These are phyloP conservation scores for Psidium friedrichsthalianum DNA, from an alignment of 345 rosid genomes.

Conservation along the genomic window DNA sequence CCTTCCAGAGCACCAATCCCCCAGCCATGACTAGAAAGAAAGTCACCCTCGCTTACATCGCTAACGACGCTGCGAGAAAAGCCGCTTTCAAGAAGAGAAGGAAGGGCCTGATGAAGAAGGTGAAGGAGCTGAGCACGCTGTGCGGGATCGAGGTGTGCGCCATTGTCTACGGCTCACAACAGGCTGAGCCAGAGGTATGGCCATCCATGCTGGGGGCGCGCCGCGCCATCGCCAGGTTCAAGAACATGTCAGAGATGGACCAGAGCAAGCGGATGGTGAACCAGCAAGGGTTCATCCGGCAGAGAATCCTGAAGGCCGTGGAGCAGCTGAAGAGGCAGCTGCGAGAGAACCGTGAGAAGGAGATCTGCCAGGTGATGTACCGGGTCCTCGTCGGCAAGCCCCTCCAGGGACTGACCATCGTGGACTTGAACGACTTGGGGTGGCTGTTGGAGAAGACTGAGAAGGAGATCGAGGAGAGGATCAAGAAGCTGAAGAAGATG, in stretches of 20 bases:
- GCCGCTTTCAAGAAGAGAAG: conserved; percentile 16
- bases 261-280: conserved; percentile 38
- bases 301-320: conserved; percentile 19
- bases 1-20: not conserved
- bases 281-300: conserved; percentile 22
- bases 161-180: conserved; percentile 6
- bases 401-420: conserved; percentile 1
- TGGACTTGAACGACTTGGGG: conserved; percentile 5
- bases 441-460: not conserved
- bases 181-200: conserved; percentile 30
- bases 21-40: conserved; percentile 13
- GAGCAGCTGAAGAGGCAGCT: conserved; percentile 23
- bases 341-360: conserved; percentile 13
- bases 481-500: not conserved
- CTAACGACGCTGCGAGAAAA: conserved; percentile 5
- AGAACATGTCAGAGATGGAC: conserved; percentile 24
- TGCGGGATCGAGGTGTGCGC: conserved; percentile 14
- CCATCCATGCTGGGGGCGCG: conserved; percentile 15
- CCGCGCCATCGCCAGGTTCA: conserved; percentile 7
- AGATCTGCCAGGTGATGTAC: conserved; percentile 6
- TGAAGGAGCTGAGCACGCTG: conserved; percentile 10
- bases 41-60: conserved; percentile 2
- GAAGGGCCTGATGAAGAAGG: conserved; percentile 14
- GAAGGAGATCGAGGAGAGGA: not conserved
- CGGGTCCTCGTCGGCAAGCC: not conserved